phyloP scores from a whole-genome alignment of 2,329 filamentous ascomycete species.

The Cercospora sp. region DNA sequence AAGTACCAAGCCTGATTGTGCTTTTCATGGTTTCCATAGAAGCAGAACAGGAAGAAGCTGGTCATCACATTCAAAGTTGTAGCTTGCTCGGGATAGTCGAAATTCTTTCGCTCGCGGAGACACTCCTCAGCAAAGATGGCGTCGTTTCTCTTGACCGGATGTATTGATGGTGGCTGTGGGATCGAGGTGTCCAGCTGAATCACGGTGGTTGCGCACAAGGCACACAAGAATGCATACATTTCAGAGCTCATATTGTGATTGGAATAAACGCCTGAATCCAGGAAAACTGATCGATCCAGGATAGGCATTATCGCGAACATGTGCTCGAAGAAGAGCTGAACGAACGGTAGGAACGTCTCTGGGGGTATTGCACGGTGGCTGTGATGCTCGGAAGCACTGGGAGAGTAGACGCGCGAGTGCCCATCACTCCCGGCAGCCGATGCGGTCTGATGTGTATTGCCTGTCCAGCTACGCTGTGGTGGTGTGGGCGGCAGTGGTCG shows the following conservation, averaged over 20 bases:
- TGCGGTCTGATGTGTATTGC: conserved; percentile 19
- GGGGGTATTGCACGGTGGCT: conserved; percentile 28
- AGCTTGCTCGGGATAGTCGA: conserved; percentile 37
- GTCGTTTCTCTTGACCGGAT: conserved; percentile 31
- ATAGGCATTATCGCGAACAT: conserved; percentile 43
- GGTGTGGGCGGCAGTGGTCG: conserved; percentile 16
- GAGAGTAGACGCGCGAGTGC: conserved; percentile 26
- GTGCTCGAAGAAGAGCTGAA: conserved; percentile 40
- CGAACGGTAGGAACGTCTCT: conserved; percentile 38
- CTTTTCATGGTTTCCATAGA: conserved; percentile 40
- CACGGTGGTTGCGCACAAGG: conserved; percentile 39
- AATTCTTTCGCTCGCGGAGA: conserved; percentile 35
- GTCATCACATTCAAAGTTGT: conserved; percentile 39
- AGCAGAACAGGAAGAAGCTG: conserved; percentile 42
- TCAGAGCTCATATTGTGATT: conserved; percentile 31
- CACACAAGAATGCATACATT: conserved; percentile 39
- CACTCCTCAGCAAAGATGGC: conserved; percentile 41
- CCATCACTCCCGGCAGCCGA: conserved; percentile 29
- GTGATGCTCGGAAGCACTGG: conserved; percentile 26
- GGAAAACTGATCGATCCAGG: conserved; percentile 36
- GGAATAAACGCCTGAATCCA: conserved; percentile 35
- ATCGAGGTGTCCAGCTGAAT: conserved; percentile 40
- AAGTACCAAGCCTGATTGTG: conserved; percentile 40
- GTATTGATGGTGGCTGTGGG: conserved; percentile 33
- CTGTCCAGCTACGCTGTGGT: conserved; percentile 26